Base-by-base conservation (phyloP, 1,284 basidiomycete genomes). In the Sphaerobolus stellatus region DNA sequence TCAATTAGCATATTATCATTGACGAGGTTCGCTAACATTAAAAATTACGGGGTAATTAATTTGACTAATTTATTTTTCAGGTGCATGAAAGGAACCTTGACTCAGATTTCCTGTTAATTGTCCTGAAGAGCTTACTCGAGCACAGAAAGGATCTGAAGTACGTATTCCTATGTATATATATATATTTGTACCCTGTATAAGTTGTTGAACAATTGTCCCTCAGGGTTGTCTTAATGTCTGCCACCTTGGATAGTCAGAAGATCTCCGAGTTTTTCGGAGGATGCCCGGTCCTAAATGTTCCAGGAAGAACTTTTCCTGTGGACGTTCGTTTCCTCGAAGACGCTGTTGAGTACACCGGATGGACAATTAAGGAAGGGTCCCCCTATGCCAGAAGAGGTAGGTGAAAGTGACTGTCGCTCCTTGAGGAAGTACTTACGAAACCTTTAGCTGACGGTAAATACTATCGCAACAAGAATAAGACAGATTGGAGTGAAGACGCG, bases 251-350 rank as follows among this genome's bases (percentile, higher is more conserved):
- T 65, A 90, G 93, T 0, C 90, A 95, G 57, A 96, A 98, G 71
- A 88, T 99, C 50, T 92, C 94, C n/a, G 75, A 73, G 22, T 99
- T 92, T 72, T 98, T 99, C 67, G 92, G 90, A 20, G 86, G 86
- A 25, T 98, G 95, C 67, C 94, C 94, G 0, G 85, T 87, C 25
- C 76, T 98, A 44, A 84, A 84, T 59, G 92, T 99, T 16, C 96
- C 96, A 7, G 97, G 97, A 2, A 83, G 97, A n/a, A 98, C 95
- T 0, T 99, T 94, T 75, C 96, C 97, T 8, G 97, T 99, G 11
- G 86, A 92, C 47, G 80, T 91, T 18, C 79, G 83, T 47, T 99
- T 86, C 66, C 76, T 99, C 8, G 97, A 99, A 70, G 97, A 99
- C 70, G 94, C 92, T 0, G 80, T 99, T 25, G 90, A 99, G 70